phyloP scores from a whole-genome alignment of 164 flowering plant genomes.

The Amborella trichopoda region DNA sequence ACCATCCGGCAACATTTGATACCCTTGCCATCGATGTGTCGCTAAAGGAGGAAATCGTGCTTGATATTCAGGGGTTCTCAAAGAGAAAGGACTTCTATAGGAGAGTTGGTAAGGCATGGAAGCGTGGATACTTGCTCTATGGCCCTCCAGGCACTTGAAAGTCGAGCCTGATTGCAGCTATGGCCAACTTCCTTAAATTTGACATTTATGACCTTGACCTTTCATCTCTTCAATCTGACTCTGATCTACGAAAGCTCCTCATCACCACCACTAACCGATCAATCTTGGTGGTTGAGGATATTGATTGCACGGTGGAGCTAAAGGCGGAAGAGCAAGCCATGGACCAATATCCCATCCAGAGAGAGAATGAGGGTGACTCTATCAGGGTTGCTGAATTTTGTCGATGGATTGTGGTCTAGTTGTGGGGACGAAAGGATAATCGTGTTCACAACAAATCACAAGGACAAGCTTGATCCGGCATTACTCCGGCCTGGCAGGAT shows the following conservation, averaged over 20 bases:
- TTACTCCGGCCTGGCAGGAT: constrained; percentile 36
- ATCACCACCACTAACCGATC: constrained; percentile 30
- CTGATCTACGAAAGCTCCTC: constrained; percentile 36
- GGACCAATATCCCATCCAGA: not conserved
- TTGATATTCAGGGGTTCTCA: too few species aligned
- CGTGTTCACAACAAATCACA: constrained; percentile 37
- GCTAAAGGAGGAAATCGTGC: constrained; percentile 23
- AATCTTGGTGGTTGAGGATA: constrained; percentile 53
- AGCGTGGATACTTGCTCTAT: constrained; percentile 50
- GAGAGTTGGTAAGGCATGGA: too few species aligned
- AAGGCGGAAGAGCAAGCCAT: constrained; percentile 5
- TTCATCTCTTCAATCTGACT: constrained; percentile 31
- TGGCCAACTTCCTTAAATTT: constrained; percentile 57
- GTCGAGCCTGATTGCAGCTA: constrained; percentile 65
- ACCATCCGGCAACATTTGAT: constrained; percentile 47
- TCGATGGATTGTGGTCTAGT: constrained; percentile 36
- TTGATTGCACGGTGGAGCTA: constrained; percentile 35
- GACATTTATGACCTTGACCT: constrained; percentile 57
- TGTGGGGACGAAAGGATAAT: constrained; percentile 40
- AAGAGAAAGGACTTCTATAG: too few species aligned
- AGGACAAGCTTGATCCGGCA: constrained; percentile 29
- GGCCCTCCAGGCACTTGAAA: constrained; percentile 78
- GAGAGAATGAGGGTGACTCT: constrained; percentile 16
- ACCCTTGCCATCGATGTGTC: constrained; percentile 55
- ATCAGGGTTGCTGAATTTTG: constrained; percentile 32